Evolutionary conservation across 768 basidiomycete genomes (phyloP).

Genomic region (Termitomyces sp.): DNA sequence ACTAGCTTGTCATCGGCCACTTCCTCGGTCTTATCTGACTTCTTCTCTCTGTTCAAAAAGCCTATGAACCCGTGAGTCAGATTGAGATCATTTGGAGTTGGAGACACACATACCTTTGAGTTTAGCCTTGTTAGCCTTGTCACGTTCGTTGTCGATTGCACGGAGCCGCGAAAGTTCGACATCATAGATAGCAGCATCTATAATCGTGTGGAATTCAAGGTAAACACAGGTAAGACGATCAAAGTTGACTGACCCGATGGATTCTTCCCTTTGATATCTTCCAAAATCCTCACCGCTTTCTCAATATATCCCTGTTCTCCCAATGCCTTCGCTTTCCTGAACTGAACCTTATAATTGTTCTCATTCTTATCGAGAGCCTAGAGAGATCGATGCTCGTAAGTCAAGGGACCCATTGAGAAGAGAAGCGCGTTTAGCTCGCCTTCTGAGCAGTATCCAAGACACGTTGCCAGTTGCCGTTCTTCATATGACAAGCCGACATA

Average conservation of each 20-base stretch:
- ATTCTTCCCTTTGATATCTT: conserved; percentile 60
- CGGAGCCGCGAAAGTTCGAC: conserved; percentile 60
- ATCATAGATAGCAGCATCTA: conserved; percentile 55
- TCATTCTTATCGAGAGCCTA: conserved; percentile 74
- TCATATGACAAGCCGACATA: conserved; percentile 80
- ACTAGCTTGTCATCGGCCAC: conserved; percentile 1
- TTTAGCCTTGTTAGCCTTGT: conserved; percentile 60
- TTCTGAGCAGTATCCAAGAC: conserved; percentile 79
- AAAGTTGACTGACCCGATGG: conserved; percentile 40
- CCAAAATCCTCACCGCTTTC: conserved; percentile 59
- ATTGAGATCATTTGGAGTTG: neutral
- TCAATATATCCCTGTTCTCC: conserved; percentile 75
- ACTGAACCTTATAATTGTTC: conserved; percentile 72
- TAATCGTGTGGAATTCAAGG: neutral
- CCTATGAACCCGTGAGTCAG: conserved; percentile 24
- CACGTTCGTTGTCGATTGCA: conserved; percentile 60
- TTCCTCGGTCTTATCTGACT: neutral
- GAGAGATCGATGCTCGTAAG: neutral
- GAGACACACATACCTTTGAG: conserved; percentile 51
- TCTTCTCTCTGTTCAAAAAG: conserved; percentile 37
- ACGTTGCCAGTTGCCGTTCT: conserved; percentile 74
- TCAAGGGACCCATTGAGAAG: neutral
- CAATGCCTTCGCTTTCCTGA: conserved; percentile 75
- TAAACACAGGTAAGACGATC: neutral
- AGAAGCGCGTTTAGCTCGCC: conserved; percentile 25